A percentile compares a stretch with the other conserved stretches of the same genome.
These are phyloP conservation scores for Bipolaris victoriae DNA, from an alignment of 2,329 filamentous ascomycete species.

Conservation along the genomic window DNA sequence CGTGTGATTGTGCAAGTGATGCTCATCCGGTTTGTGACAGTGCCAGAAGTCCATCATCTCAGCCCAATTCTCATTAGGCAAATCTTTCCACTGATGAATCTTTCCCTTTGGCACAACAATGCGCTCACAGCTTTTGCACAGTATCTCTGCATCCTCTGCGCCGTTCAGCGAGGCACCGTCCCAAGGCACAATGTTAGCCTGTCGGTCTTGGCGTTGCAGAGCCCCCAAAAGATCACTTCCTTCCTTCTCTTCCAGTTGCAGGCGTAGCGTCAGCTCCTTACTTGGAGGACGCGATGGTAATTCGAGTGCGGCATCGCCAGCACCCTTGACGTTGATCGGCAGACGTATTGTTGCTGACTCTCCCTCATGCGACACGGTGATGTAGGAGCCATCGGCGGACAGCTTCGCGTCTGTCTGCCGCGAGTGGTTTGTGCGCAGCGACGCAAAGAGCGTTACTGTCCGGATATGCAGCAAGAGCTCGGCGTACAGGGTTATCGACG, in stretches of 20 bases:
- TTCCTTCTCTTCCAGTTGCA: conserved; percentile 57
- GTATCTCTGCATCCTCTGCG: conserved; percentile 25
- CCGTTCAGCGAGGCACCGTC: conserved; percentile 46
- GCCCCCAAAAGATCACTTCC: conserved; percentile 37
- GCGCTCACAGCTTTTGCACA: conserved; percentile 37
- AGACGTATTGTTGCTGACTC: conserved; percentile 54
- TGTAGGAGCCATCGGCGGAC: conserved; percentile 51
- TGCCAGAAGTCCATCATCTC: conserved; percentile 99
- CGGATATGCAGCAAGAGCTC: conserved; percentile 67
- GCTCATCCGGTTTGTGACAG: conserved; percentile 84
- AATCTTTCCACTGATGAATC: conserved; percentile 76
- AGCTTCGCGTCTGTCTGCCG: conserved; percentile 53
- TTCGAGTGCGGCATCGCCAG: conserved; percentile 55
- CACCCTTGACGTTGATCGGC: conserved; percentile 54
- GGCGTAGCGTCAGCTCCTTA: conserved; percentile 60
- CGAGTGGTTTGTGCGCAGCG: conserved; percentile 54
- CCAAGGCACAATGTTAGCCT: conserved; percentile 53
- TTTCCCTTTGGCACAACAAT: conserved; percentile 25
- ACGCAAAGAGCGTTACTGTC: conserved; percentile 64
- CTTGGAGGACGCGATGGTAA: conserved; percentile 55
- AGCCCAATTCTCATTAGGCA: conserved; percentile 96
- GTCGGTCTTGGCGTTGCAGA: conserved; percentile 39
- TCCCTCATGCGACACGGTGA: conserved; percentile 56
- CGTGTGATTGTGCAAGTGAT: conserved; percentile 61
- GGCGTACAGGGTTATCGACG: conserved; percentile 58